A percentile compares a stretch with the other conserved stretches of the same genome.
These are phyloP conservation scores for Ogataea zsoltii DNA, from an alignment of 805 yeast genomes.

Conservation along the genomic window DNA sequence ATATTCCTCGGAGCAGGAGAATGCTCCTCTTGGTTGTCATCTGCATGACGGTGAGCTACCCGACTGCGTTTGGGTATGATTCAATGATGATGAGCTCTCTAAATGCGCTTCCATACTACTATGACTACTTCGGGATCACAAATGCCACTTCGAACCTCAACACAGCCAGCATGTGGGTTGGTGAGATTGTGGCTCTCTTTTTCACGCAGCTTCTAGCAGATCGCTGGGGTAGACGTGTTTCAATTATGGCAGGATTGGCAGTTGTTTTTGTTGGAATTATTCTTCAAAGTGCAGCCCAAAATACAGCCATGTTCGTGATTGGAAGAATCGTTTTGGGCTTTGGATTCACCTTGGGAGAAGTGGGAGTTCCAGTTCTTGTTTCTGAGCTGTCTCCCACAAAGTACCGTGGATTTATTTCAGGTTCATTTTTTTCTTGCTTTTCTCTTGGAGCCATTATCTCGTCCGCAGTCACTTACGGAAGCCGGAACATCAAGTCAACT, in stretches of 20 bases:
- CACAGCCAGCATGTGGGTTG: conserved; percentile 30
- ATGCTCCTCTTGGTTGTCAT: conserved; percentile 1
- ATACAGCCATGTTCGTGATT: conserved; percentile 35
- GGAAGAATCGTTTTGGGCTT: conserved; percentile 46
- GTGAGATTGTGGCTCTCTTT: conserved; percentile 25
- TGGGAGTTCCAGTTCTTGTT: conserved; percentile 46
- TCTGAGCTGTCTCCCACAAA: conserved; percentile 49
- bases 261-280: conserved; percentile 15
- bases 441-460: conserved; percentile 45
- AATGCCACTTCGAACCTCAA: conserved; percentile 11
- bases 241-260: conserved; percentile 10
- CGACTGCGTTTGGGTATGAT: conserved; percentile 30
- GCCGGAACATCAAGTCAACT: conserved; percentile 38
- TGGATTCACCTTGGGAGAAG: conserved; percentile 41
- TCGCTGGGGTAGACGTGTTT: conserved; percentile 16
- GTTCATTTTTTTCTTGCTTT: conserved; percentile 44
- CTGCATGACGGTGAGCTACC: conserved; percentile 7
- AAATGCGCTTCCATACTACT: conserved; percentile 13
- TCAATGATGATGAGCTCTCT: conserved; percentile 16
- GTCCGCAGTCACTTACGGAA: conserved; percentile 46
- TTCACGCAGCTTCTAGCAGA: conserved; percentile 10
- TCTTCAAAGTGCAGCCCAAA: conserved; percentile 18
- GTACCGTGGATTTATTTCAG: conserved; percentile 40
- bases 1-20: conserved; percentile 23
- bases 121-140: conserved; percentile 7